phyloP scores from a whole-genome alignment of 192 early-diverging fungal species.

The Diversispora eburnea region DNA sequence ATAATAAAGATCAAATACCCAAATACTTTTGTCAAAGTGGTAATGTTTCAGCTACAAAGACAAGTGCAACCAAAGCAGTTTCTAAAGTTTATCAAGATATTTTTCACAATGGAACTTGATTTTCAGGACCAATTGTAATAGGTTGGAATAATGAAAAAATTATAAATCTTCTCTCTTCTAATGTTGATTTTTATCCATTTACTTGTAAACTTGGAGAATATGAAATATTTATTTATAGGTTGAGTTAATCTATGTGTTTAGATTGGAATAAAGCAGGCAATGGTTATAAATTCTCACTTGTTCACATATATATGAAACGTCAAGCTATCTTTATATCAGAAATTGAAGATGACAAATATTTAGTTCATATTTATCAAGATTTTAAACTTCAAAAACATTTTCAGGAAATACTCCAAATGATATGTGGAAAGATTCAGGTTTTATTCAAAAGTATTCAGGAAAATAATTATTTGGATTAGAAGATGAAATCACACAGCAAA shows the following conservation, averaged over 20 bases:
- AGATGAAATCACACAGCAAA: neutral
- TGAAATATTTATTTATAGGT: slow-evolving; percentile 1
- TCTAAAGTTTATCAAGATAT: no score
- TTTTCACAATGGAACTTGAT: neutral
- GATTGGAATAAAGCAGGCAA: neutral
- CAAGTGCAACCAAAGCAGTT: no score
- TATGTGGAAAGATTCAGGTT: neutral
- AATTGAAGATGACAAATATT: neutral
- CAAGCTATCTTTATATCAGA: neutral
- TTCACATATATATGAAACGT: neutral
- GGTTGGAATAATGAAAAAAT: neutral
- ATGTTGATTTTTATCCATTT: neutral
- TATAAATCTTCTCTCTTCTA: neutral
- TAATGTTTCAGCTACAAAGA: no score
- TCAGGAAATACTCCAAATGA: neutral
- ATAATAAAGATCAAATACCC: no score
- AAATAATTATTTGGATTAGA: neutral
- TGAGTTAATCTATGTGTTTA: neutral
- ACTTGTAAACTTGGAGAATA: neutral
- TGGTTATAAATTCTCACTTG: neutral
- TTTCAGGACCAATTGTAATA: neutral
- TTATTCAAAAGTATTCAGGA: neutral
- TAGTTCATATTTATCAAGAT: neutral
- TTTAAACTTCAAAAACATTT: neutral
- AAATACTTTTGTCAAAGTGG: no score